Evolutionary conservation across 345 rosid genomes (phyloP), one percentile per base, ranked within the genome.

Genomic region (Euphorbia lathyris): DNA sequence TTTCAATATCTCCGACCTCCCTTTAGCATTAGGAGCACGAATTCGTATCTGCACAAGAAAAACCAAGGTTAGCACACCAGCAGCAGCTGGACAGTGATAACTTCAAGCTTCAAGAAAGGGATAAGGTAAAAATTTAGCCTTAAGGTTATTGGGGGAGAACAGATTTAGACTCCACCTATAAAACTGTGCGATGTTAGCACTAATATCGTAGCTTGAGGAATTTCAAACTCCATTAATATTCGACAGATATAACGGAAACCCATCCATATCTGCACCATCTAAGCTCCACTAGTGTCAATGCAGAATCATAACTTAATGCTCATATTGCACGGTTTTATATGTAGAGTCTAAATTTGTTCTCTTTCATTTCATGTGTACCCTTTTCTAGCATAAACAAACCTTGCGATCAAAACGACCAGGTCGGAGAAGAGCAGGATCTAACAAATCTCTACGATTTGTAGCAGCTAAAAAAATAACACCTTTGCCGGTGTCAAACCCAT

Each of bases 371-470:
- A 34, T 34, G 3, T 34, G 38, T 34, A 34, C 38, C 4, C 69
- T 65, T 57, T 40, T 68, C 64, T 30, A 60, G 79, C 45, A 63
- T 40, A 67, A 78, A 68, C 85, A 61, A 73, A 93, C 98, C 98
- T 93, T 93, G 69, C 98, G 87, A 82, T 93, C 98, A 83, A 93
- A 93, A 74, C 97, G 93, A 68, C 98, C 98, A 12, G 97, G 97
- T 70, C 97, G 88, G 69, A 93, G 90, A 80, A 93, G 97, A 59
- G 98, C 97, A 71, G 97, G 98, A 78, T 93, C 98, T 74, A 93
- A 76, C 79, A 90, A 78, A 72, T 93, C 96, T 87, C 91, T 82
- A 25, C 97, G 97, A 75, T 90, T 93, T 70, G 98, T 90, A 72
- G 98, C 98, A 81, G 81, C 97, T 81, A 93, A 79, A 80, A 93